Percentiles rank a stretch among this genome's conserved stretches.
phyloP scores from a whole-genome alignment of 2,329 filamentous ascomycete species.

The Ascochyta clinopodiicola region DNA sequence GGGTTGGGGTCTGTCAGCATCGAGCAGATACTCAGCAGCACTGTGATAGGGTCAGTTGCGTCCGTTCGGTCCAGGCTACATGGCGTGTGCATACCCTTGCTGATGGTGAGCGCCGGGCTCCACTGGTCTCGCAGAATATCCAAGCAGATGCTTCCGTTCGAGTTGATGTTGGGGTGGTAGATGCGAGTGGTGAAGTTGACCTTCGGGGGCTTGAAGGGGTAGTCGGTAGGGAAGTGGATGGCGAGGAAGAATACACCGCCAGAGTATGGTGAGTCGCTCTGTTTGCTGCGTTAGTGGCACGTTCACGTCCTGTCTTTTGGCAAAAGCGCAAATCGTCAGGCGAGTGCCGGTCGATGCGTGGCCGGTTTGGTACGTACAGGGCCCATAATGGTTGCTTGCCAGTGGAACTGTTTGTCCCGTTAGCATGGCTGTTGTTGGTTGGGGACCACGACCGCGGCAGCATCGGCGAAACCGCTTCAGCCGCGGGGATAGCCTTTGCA shows the following conservation, averaged over 20 bases:
- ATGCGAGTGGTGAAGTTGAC: conserved; percentile 99
- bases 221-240: conserved; percentile 99
- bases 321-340: conserved; percentile 15
- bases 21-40: conserved; percentile 97
- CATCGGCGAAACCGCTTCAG: conserved; percentile 36
- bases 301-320: background rate
- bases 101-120: conserved; percentile 98
- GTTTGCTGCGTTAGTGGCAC: conserved; percentile 40
- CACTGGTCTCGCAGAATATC: conserved; percentile 99
- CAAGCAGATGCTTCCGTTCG: conserved; percentile 97
- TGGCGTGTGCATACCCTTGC: conserved; percentile 74
- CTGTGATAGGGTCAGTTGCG: conserved; percentile 56
- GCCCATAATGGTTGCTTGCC: conserved; percentile 99
- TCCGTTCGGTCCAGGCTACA: background rate
- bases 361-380: conserved; percentile 71
- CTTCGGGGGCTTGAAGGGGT: conserved; percentile 99
- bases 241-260: conserved; percentile 98
- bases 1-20: conserved; percentile 99
- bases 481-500: conserved; percentile 33
- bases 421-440: conserved; percentile 38
- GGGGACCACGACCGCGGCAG: conserved; percentile 11
- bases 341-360: background rate
- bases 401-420: conserved; percentile 79
- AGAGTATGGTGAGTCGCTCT: conserved; percentile 96
- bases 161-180: conserved; percentile 99